Conservation (phyloP, 1,284 basidiomycete genomes). For the Naganishia sp. region DNA sequence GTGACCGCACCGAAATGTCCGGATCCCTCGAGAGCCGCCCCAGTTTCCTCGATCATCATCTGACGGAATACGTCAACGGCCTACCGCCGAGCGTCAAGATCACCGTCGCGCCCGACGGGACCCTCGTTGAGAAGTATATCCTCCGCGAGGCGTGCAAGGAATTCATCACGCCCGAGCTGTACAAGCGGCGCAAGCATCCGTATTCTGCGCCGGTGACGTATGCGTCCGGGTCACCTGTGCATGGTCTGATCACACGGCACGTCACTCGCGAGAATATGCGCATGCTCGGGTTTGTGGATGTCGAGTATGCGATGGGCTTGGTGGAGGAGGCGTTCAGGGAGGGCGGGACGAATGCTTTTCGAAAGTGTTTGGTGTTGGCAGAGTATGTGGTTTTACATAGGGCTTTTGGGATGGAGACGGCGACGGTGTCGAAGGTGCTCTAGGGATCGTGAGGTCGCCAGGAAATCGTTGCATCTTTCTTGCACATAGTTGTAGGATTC, state of each 20-base stretch:
- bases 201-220: constrained; percentile 40
- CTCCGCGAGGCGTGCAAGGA: constrained; percentile 54
- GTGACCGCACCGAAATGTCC: constrained; percentile 55
- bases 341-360: constrained; percentile 27
- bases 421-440: neutral
- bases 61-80: constrained; percentile 53
- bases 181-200: constrained; percentile 38
- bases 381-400: constrained; percentile 26
- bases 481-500: neutral
- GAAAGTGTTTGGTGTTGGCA: constrained; percentile 29
- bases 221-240: constrained; percentile 35
- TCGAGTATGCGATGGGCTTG: constrained; percentile 35
- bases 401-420: constrained; percentile 28
- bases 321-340: constrained; percentile 35
- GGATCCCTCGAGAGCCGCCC: constrained; percentile 56
- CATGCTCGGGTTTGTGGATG: constrained; percentile 39
- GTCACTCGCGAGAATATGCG: constrained; percentile 38
- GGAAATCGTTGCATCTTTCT: neutral
- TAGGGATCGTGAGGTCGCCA: neutral
- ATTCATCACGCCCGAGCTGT: constrained; percentile 43
- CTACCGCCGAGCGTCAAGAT: constrained; percentile 45
- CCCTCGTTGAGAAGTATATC: constrained; percentile 54
- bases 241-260: constrained; percentile 35
- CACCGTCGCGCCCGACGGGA: constrained; percentile 41
- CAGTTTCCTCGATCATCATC: constrained; percentile 54